Evolutionary conservation across 148 eudicot species (phyloP).

Genomic region (Chenopodium album): DNA sequence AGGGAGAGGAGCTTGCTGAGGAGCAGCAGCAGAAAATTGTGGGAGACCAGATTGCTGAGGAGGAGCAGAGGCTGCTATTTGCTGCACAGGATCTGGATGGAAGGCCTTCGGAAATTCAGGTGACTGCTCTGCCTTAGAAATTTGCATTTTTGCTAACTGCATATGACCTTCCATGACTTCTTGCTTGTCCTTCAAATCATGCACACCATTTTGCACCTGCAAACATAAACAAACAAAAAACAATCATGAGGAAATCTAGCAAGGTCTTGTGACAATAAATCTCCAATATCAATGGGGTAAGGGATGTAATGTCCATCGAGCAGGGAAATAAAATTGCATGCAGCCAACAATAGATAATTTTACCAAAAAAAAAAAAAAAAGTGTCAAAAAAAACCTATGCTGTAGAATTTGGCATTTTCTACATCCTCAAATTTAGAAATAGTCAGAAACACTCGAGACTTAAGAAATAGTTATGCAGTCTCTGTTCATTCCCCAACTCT

Average conservation of each 20-base stretch:
- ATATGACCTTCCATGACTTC: conserved; percentile 72
- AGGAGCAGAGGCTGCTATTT: conserved; percentile 44
- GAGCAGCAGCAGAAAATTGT: conserved; percentile 38
- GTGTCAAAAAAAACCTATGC: background rate
- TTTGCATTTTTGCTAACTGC: conserved; percentile 56
- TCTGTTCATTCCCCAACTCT: background rate
- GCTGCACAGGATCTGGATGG: conserved; percentile 41
- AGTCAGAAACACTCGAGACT: background rate
- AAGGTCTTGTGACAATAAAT: background rate
- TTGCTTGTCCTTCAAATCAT: conserved; percentile 69
- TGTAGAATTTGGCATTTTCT: background rate
- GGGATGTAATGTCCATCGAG: background rate
- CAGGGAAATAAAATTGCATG: background rate
- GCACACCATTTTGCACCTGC: conserved; percentile 76
- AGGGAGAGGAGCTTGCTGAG: conserved; percentile 39
- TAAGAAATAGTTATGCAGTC: background rate
- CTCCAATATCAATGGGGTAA: background rate
- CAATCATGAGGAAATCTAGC: background rate
- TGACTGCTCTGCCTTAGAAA: conserved; percentile 47
- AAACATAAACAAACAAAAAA: conserved; percentile 9
- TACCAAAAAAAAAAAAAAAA: background rate
- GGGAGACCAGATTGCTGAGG: conserved; percentile 47
- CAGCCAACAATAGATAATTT: background rate
- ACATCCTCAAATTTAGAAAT: background rate
- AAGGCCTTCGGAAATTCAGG: conserved; percentile 35